phyloP scores from a whole-genome alignment of 257 asterid species.

The Scutellaria barbata region DNA sequence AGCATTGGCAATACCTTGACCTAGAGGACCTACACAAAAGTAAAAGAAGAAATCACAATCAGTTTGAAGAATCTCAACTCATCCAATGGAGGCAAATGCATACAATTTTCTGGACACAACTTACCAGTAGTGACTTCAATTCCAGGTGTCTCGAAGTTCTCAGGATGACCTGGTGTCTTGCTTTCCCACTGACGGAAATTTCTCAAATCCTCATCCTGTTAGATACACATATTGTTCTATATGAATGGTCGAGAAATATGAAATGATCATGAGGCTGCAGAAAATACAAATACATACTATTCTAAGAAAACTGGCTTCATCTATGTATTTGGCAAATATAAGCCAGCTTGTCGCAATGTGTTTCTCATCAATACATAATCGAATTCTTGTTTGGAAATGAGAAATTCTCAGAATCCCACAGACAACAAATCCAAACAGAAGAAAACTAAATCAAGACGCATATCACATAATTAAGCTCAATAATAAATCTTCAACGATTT shows the following conservation, averaged over 20 bases:
- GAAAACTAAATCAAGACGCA: background rate
- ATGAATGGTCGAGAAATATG: slow-evolving; percentile 24
- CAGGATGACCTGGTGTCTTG: slow-evolving; percentile 84
- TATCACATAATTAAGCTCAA: slow-evolving; percentile 19
- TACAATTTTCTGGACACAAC: background rate
- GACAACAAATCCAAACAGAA: background rate
- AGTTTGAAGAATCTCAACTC: slow-evolving; percentile 16
- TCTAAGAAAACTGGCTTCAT: background rate
- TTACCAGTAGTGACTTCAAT: slow-evolving; percentile 82
- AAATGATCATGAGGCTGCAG: slow-evolving; percentile 16
- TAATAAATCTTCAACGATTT: background rate
- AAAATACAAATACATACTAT: background rate
- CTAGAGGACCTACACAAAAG: slow-evolving; percentile 72
- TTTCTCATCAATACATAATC: too few species aligned
- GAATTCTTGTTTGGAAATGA: too few species aligned
- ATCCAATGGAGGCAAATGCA: slow-evolving; percentile 10
- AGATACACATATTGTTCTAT: background rate
- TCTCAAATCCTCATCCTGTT: slow-evolving; percentile 71
- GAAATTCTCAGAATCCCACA: too few species aligned
- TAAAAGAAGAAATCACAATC: slow-evolving; percentile 27
- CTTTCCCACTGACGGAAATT: slow-evolving; percentile 81
- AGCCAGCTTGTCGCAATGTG: too few species aligned
- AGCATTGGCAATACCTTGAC: slow-evolving; percentile 86
- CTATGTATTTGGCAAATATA: too few species aligned
- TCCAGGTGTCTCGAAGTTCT: slow-evolving; percentile 81